phyloP scores from a whole-genome alignment of 1,139 yeast species.

The Taphrina deformans region DNA sequence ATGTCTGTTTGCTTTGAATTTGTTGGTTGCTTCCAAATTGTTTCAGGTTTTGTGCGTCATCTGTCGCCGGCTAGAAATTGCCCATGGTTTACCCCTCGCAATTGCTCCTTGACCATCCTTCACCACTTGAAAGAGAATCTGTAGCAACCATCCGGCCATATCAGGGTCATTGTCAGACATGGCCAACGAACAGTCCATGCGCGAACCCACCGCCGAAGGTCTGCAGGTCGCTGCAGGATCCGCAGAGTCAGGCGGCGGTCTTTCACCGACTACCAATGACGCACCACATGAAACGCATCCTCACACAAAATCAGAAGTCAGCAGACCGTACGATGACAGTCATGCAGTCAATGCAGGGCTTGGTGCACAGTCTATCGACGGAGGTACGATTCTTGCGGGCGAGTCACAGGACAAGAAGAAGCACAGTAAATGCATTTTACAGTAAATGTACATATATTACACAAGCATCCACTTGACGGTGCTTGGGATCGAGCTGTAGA shows the following conservation, averaged over 20 bases:
- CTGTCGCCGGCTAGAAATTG: constrained; percentile 6
- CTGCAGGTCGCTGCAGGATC: constrained; percentile 26
- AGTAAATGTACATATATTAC: not conserved
- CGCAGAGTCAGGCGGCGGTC: constrained; percentile 12
- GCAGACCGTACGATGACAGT: not conserved
- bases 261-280: constrained; percentile 8
- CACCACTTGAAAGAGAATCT: too few relatives aligned
- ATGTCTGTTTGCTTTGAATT: not conserved
- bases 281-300: constrained; percentile 2
- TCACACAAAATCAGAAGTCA: not conserved
- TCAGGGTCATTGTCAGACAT: too few relatives aligned
- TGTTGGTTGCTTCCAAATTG: not conserved
- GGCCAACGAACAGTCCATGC: constrained; percentile 2
- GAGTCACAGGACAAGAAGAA: constrained; percentile 1
- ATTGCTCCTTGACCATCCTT: not conserved
- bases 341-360: constrained; percentile 26
- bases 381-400: constrained; percentile 20
- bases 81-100: too few relatives aligned
- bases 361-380: constrained; percentile 31
- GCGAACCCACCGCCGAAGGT: constrained; percentile 11
- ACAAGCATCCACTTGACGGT: not conserved
- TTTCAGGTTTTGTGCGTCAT: not conserved
- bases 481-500: too few relatives aligned
- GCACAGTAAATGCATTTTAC: constrained; percentile 11
- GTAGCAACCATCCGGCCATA: too few relatives aligned